These are phyloP conservation scores for Populus hybrid DNA, from an alignment of 441 rosid genomes.

Conservation along the genomic window DNA sequence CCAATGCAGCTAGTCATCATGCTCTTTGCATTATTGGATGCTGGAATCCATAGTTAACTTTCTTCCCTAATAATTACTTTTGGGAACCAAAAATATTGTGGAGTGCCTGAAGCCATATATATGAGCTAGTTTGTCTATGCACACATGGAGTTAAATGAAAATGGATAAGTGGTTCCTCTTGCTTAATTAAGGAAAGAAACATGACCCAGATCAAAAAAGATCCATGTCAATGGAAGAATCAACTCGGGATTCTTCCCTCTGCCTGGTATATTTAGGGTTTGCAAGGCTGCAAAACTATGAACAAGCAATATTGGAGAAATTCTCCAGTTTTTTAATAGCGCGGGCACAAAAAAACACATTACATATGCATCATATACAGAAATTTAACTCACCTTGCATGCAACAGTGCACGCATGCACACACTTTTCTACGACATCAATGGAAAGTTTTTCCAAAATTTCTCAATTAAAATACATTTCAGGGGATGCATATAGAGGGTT, in stretches of 20 bases:
- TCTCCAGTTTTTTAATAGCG: not conserved
- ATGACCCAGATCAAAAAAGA: too few species aligned
- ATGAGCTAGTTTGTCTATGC: too few species aligned
- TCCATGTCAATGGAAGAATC: not conserved
- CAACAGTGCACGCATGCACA: not conserved
- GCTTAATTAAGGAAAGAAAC: too few species aligned
- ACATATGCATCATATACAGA: not conserved
- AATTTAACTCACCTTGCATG: not conserved
- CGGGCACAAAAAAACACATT: not conserved
- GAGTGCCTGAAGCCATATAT: too few species aligned
- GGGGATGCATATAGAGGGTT: constrained; percentile 45
- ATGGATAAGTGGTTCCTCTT: too few species aligned
- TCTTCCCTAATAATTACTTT: too few species aligned
- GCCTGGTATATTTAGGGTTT: too few species aligned
- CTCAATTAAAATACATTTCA: constrained; percentile 29
- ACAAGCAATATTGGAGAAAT: not conserved
- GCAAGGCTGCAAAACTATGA: not conserved
- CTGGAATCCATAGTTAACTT: too few species aligned
- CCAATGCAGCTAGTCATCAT: too few species aligned
- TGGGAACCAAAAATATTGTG: too few species aligned
- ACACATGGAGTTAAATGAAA: too few species aligned
- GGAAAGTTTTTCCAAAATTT: not conserved
- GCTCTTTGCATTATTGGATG: too few species aligned
- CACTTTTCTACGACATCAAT: not conserved
- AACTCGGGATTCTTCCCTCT: not conserved